A percentile compares a stretch with the other conserved stretches of the same genome.
These are phyloP conservation scores for Porpolomopsis calyptriformis DNA, from an alignment of 768 basidiomycete species.

Conservation along the genomic window DNA sequence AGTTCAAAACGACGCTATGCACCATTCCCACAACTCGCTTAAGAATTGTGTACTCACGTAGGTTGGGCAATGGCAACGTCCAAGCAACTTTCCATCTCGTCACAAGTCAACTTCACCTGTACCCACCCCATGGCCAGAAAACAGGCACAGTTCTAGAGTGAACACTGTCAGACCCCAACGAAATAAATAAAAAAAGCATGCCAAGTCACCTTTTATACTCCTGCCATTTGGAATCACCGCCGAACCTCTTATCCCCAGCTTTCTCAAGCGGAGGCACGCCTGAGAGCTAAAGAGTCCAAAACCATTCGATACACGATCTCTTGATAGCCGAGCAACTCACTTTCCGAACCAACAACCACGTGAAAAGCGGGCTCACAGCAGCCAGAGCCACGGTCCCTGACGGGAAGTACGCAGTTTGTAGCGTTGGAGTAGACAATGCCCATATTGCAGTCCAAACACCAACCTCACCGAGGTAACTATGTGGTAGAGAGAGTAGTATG, in stretches of 20 bases:
- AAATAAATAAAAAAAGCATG: not conserved
- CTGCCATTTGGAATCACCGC: slow-evolving; percentile 42
- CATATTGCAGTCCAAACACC: slow-evolving; percentile 62
- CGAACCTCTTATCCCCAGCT: slow-evolving; percentile 45
- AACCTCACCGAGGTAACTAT: slow-evolving; percentile 63
- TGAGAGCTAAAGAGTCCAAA: slow-evolving; percentile 31
- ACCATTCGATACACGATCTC: not conserved
- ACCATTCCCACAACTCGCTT: no score
- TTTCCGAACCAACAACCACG: slow-evolving; percentile 48
- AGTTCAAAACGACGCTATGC: no score
- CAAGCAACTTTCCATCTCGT: no score
- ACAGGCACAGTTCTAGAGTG: slow-evolving; percentile 28
- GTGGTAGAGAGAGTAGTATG: not conserved
- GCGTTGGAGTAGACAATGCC: slow-evolving; percentile 39
- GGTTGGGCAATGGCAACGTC: no score
- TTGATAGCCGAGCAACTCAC: slow-evolving; percentile 20
- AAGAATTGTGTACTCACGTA: no score
- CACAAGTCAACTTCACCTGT: no score
- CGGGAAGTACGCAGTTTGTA: slow-evolving; percentile 38
- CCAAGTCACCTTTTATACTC: slow-evolving; percentile 44
- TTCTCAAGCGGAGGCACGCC: slow-evolving; percentile 65
- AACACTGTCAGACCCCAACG: not conserved
- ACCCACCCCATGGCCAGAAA: slow-evolving; percentile 36
- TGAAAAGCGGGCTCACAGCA: slow-evolving; percentile 50
- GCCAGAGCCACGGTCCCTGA: slow-evolving; percentile 33